Percentiles rank a stretch among this genome's conserved stretches.
Evolutionary conservation across 2,329 filamentous ascomycete genomes (phyloP).

Genomic region (Pyrenophora teres): DNA sequence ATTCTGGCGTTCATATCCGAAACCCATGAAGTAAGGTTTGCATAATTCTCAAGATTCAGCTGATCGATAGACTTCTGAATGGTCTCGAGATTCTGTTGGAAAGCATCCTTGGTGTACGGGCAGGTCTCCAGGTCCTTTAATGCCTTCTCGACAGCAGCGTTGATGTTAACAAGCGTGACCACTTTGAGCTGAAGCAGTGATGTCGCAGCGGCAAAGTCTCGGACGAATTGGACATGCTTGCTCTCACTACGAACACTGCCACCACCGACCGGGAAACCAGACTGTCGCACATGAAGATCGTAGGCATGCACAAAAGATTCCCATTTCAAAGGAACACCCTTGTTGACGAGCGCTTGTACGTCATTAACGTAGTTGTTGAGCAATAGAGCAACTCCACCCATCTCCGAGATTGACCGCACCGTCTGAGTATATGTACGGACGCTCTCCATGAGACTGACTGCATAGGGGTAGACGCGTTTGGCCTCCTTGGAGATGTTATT

Average conservation of each 20-base stretch:
- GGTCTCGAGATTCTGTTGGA: conserved; percentile 77
- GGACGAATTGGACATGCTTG: conserved; percentile 95
- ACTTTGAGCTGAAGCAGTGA: conserved; percentile 90
- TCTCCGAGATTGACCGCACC: conserved; percentile 77
- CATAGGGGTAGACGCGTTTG: conserved; percentile 97
- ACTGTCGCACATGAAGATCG: conserved; percentile 79
- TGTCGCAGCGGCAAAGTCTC: conserved; percentile 86
- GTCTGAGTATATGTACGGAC: conserved; percentile 93
- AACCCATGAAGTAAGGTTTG: conserved; percentile 92
- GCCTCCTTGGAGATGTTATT: conserved; percentile 97
- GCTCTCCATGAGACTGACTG: conserved; percentile 97
- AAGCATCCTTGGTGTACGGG: conserved; percentile 77
- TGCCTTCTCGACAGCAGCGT: conserved; percentile 80
- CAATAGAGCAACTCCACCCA: conserved; percentile 85
- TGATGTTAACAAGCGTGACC: conserved; percentile 74
- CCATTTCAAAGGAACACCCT: conserved; percentile 90
- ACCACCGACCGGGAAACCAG: conserved; percentile 61
- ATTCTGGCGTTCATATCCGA: conserved; percentile 83
- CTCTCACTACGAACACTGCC: conserved; percentile 70
- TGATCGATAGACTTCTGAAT: conserved; percentile 95
- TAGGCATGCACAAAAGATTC: conserved; percentile 98
- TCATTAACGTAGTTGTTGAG: conserved; percentile 92
- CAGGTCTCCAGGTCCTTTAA: conserved; percentile 83
- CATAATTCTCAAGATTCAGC: conserved; percentile 93
- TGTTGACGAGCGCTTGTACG: conserved; percentile 79